Evolutionary conservation across 164 flowering plant species (phyloP).

Genomic region (Berberis thunbergii): DNA sequence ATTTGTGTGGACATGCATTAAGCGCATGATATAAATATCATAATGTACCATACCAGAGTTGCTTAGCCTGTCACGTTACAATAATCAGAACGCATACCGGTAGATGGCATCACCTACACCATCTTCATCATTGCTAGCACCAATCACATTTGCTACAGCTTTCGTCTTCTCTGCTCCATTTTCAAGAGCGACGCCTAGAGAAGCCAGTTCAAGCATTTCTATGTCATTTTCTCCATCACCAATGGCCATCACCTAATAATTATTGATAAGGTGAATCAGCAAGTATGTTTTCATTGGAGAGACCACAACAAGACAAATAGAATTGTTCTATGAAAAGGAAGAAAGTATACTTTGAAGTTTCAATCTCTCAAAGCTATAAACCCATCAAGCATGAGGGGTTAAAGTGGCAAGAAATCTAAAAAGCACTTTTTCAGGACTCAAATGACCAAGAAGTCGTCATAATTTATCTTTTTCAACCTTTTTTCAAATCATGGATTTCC

Average conservation of each 20-base stretch:
- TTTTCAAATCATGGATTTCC: too few species aligned
- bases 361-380: too few species aligned
- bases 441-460: too few species aligned
- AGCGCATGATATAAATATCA: not conserved
- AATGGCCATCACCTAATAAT: conserved; percentile 74
- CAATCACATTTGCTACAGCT: conserved; percentile 72
- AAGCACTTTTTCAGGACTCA: too few species aligned
- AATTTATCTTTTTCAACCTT: too few species aligned
- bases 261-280: not conserved
- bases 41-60: not conserved
- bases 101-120: conserved; percentile 98
- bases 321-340: too few species aligned
- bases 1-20: not conserved
- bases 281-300: not conserved
- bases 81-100: conserved; percentile 68
- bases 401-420: too few species aligned
- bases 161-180: conserved; percentile 87
- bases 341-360: too few species aligned
- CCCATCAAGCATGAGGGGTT: too few species aligned
- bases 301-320: not conserved
- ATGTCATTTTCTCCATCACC: conserved; percentile 96
- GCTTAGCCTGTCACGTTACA: not conserved
- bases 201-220: conserved; percentile 90
- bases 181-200: conserved; percentile 76
- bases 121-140: conserved; percentile 81